Base-by-base conservation (phyloP, 306 rosid genomes). In the Phaseolus lunatus region DNA sequence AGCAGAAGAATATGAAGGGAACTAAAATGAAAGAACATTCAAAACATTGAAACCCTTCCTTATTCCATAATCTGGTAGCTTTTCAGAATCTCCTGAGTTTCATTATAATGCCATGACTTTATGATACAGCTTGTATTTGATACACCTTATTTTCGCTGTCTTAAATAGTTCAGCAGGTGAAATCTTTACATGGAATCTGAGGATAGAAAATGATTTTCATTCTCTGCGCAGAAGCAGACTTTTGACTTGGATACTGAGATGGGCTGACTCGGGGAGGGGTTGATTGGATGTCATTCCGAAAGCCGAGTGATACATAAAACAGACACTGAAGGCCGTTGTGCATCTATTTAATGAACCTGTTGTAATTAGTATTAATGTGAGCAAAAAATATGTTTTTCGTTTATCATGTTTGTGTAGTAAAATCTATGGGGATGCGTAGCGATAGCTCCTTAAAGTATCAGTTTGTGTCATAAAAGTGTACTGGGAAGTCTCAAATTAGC, bases 1-100 rank as follows among this genome's bases (percentile, higher is more conserved):
- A 81, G 65, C 89, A 47, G 85, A 90, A 72, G 75, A 89, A 81
- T 44, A 65, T 67, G 70, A 92, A 89, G 83, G 86, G 78, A 66
- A 35, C 84, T 53, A 81, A 85, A 47, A 72, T 67, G 47, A 90
- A 85, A 43, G 88, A 81, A 79, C 88, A 45, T 20, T 52, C 73
- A 2, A 56, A 67, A 75, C 86, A 85, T 78, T 78, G 81, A 87
- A 78, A 59, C 44, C 67, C 65, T 19, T 44, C 49, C 19, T 47
- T 76, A 54, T 68, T 82, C 82, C 79, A 68, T 53, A 75, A 84
- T 58, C 57, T 33, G 90, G 83, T 89, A 86, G 67, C 78, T 72
- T 74, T 80, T 64, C 50, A 26, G 56, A 75, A 73, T 77, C 76
- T 80, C 76, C 72, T 65, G 18, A 70, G 23, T 54, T 75, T 84